Percentiles rank a stretch among this genome's conserved stretches.
Conservation (phyloP, 106 monocot species). For the Cymbidium sinense region DNA sequence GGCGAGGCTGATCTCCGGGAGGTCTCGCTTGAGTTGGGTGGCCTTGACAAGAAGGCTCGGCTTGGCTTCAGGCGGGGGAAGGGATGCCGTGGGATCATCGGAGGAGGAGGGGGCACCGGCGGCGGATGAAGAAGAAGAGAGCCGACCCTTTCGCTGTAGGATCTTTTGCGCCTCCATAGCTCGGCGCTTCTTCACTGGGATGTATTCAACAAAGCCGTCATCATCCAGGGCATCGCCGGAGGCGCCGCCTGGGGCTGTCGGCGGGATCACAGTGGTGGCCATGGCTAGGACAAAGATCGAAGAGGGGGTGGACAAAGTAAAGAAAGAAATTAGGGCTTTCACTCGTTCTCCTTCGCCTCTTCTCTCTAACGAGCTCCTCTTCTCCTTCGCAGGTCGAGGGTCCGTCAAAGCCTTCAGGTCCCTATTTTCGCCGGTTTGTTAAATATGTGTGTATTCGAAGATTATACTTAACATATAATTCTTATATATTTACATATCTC, state of each 20-base stretch:
- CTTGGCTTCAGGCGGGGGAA: constrained; percentile 34
- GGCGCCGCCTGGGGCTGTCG: constrained; percentile 6
- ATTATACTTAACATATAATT: too few relatives aligned
- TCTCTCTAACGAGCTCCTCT: too few relatives aligned
- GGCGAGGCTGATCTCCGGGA: constrained; percentile 73
- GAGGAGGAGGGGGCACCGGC: constrained; percentile 9
- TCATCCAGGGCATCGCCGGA: constrained; percentile 21
- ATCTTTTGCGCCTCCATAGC: constrained; percentile 75
- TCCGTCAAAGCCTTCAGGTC: too few relatives aligned
- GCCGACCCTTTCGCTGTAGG: constrained; percentile 43
- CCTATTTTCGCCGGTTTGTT: too few relatives aligned
- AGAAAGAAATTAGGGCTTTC: neutral
- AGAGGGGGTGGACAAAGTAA: neutral
- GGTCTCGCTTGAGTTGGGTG: constrained; percentile 74
- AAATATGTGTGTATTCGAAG: too few relatives aligned
- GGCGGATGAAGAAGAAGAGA: constrained; percentile 18
- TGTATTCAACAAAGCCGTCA: constrained; percentile 68
- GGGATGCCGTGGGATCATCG: constrained; percentile 2
- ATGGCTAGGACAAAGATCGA: neutral
- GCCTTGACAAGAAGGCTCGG: constrained; percentile 86
- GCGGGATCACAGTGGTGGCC: constrained; percentile 2
- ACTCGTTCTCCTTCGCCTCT: too few relatives aligned
- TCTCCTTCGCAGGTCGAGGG: too few relatives aligned
- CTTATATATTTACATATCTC: too few relatives aligned
- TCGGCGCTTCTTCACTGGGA: constrained; percentile 83